Evolutionary conservation across 2,329 filamentous ascomycete species (phyloP).

Genomic region (Alternaria arborescens): DNA sequence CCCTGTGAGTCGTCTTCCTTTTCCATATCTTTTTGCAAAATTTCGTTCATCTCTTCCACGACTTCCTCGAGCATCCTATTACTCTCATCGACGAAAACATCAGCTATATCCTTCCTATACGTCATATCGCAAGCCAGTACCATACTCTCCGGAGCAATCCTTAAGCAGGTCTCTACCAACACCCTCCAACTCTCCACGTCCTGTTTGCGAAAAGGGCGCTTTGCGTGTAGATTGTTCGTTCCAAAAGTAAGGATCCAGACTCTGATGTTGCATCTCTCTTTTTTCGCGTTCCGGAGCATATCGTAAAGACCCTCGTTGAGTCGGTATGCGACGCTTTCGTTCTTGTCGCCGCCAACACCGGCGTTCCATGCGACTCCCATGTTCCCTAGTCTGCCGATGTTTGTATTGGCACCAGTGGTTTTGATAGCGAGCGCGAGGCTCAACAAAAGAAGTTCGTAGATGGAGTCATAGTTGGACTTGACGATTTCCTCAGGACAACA

Average conservation of each 20-base stretch:
- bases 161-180: constrained; percentile 15
- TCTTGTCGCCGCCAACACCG: constrained; percentile 26
- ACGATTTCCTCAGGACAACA: background rate
- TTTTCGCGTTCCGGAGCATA: background rate
- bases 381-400: constrained; percentile 4
- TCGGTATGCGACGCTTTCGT: constrained; percentile 15
- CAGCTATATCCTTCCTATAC: constrained; percentile 7
- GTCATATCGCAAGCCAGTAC: constrained; percentile 17
- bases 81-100: constrained; percentile 17
- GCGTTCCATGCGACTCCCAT: constrained; percentile 18
- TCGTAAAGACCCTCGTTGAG: constrained; percentile 10
- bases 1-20: background rate
- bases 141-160: constrained; percentile 17
- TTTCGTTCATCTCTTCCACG: constrained; percentile 7
- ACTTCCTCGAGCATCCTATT: constrained; percentile 15
- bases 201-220: background rate
- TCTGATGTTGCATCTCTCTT: constrained; percentile 8
- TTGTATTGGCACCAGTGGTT: constrained; percentile 18
- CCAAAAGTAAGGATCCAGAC: constrained; percentile 23
- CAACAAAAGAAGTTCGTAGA: background rate
- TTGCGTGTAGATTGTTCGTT: constrained; percentile 18
- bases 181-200: constrained; percentile 14
- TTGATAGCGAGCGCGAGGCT: constrained; percentile 11
- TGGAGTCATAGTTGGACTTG: background rate
- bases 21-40: background rate